Evolutionary conservation across 2,329 filamentous ascomycete genomes (phyloP).

Genomic region (Cladosporium sp.): DNA sequence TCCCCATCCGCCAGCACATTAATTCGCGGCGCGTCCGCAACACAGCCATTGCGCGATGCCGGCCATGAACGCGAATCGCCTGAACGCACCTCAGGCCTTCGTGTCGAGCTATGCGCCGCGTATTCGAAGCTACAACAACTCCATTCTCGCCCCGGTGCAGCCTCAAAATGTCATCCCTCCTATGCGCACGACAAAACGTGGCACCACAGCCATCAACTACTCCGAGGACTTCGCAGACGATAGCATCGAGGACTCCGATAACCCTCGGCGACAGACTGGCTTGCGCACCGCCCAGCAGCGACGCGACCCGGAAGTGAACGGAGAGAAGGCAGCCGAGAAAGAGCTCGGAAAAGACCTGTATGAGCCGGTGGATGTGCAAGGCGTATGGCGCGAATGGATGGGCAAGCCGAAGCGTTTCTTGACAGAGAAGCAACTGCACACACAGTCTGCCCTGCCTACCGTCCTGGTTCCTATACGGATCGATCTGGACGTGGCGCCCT

Average conservation of each 20-base stretch:
- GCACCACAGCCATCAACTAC: slow-evolving; percentile 95
- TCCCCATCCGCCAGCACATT: neutral
- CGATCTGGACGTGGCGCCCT: slow-evolving; percentile 85
- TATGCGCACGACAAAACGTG: slow-evolving; percentile 90
- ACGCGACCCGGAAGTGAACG: slow-evolving; percentile 63
- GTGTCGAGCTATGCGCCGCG: slow-evolving; percentile 90
- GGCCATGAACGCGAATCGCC: slow-evolving; percentile 29
- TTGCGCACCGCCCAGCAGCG: slow-evolving; percentile 73
- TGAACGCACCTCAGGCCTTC: slow-evolving; percentile 76
- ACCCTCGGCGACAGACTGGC: slow-evolving; percentile 69
- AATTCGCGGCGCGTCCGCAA: slow-evolving; percentile 8
- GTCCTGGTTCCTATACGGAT: slow-evolving; percentile 95
- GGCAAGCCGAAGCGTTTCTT: slow-evolving; percentile 60
- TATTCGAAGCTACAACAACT: slow-evolving; percentile 86
- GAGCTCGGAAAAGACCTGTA: slow-evolving; percentile 81
- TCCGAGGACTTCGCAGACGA: slow-evolving; percentile 93
- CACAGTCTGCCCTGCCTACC: slow-evolving; percentile 74
- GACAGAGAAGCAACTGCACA: slow-evolving; percentile 62
- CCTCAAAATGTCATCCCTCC: slow-evolving; percentile 67
- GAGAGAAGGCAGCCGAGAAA: slow-evolving; percentile 60
- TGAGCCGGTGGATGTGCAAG: slow-evolving; percentile 78
- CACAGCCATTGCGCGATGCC: slow-evolving; percentile 1
- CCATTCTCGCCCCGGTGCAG: slow-evolving; percentile 81
- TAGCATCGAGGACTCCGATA: slow-evolving; percentile 73
- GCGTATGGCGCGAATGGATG: slow-evolving; percentile 96